A percentile compares a stretch with the other conserved stretches of the same genome.
phyloP scores from a whole-genome alignment of 2,329 filamentous ascomycete genomes.

The Botryotinia convoluta region DNA sequence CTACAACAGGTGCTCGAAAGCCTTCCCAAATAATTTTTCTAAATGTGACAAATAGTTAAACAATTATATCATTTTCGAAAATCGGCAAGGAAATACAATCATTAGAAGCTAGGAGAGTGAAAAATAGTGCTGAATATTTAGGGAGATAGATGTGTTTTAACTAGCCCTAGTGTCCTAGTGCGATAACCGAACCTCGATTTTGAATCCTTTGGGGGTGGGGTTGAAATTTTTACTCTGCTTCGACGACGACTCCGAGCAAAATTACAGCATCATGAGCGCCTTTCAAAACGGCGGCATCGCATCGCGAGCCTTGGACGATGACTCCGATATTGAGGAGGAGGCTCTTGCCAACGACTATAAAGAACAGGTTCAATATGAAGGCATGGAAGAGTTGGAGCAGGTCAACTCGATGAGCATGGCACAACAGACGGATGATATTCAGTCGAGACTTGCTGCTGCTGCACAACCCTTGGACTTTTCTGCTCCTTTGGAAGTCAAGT shows the following conservation, averaged over 20 bases:
- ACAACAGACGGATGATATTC: constrained; percentile 84
- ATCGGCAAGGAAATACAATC: not conserved
- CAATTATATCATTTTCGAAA: not conserved
- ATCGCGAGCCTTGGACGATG: constrained; percentile 65
- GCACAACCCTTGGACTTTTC: constrained; percentile 96
- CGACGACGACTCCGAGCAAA: constrained; percentile 18
- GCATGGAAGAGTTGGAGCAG: constrained; percentile 77
- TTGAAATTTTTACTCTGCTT: not conserved
- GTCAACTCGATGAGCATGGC: constrained; percentile 66
- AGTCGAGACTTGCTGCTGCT: constrained; percentile 84
- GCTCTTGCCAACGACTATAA: constrained; percentile 92
- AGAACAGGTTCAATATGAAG: constrained; percentile 93
- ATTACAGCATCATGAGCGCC: constrained; percentile 50
- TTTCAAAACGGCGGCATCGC: constrained; percentile 61
- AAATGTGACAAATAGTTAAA: not conserved
- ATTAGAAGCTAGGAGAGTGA: not conserved
- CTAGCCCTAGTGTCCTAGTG: constrained; percentile 14
- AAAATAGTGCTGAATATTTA: constrained; percentile 1
- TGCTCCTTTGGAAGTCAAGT: constrained; percentile 93
- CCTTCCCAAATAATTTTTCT: not conserved
- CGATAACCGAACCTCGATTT: constrained; percentile 20
- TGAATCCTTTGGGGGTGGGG: constrained; percentile 16
- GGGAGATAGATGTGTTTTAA: constrained; percentile 13
- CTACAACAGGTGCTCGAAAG: not conserved
- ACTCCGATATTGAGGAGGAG: constrained; percentile 95